These are phyloP conservation scores for Sporothrix mexicana DNA, from an alignment of 2,329 filamentous ascomycete species.

Conservation along the genomic window DNA sequence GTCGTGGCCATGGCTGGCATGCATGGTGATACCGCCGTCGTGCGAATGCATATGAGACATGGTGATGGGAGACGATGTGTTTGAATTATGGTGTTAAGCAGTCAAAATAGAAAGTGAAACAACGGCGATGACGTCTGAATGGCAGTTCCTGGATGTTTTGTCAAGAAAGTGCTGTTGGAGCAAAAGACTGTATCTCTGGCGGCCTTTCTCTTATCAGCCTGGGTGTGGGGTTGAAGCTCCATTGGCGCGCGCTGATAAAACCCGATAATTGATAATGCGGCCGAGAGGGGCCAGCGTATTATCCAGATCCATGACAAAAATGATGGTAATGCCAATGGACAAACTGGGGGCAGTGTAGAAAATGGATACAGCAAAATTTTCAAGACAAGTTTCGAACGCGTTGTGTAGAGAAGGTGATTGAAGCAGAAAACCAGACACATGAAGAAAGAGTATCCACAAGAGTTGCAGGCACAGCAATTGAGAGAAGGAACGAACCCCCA, in stretches of 20 bases:
- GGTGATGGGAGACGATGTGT: background rate
- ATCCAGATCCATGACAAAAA: constrained; percentile 22
- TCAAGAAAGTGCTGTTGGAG: background rate
- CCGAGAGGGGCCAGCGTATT: background rate
- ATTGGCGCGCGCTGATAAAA: constrained; percentile 24
- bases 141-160: background rate
- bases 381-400: background rate
- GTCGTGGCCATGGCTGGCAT: constrained; percentile 56
- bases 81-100: background rate
- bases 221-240: constrained; percentile 25
- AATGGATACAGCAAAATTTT: constrained; percentile 5
- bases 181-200: constrained; percentile 4
- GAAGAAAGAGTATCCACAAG: background rate
- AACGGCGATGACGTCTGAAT: background rate
- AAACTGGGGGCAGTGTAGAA: constrained; percentile 6
- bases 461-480: background rate
- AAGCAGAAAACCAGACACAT: background rate
- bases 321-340: background rate
- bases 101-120: background rate
- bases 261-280: constrained; percentile 16
- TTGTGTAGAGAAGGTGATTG: background rate
- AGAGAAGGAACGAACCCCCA: background rate
- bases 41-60: constrained; percentile 49
- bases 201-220: constrained; percentile 16
- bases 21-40: constrained; percentile 50